phyloP scores from a whole-genome alignment of 23 red algal species.

The Gracilaria caudata region DNA sequence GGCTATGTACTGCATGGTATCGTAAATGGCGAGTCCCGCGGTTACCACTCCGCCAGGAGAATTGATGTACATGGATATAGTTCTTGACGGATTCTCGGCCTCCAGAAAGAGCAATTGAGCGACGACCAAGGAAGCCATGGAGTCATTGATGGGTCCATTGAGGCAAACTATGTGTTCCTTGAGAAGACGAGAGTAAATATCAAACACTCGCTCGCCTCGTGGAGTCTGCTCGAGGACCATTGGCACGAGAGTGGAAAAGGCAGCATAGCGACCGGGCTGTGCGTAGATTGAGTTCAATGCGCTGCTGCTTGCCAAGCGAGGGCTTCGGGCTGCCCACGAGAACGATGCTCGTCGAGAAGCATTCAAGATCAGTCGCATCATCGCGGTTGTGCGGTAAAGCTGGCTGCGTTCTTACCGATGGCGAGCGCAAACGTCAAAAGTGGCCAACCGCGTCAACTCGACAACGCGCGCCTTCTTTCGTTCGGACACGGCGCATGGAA shows the following conservation, averaged over 20 bases:
- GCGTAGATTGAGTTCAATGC: no score
- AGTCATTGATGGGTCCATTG: constrained; percentile 88
- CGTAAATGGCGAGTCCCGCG: constrained; percentile 93
- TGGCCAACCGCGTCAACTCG: no score
- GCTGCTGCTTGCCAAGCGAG: no score
- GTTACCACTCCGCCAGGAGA: constrained; percentile 92
- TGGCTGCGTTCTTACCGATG: no score
- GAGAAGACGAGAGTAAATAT: constrained; percentile 95
- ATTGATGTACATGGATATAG: constrained; percentile 97
- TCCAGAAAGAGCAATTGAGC: constrained; percentile 96
- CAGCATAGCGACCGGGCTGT: background rate
- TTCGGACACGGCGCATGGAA: no score
- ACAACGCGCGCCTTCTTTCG: no score
- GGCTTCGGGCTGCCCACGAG: no score
- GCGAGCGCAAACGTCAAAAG: no score
- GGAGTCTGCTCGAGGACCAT: constrained; percentile 81
- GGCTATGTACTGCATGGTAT: constrained; percentile 97
- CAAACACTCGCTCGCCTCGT: constrained; percentile 81
- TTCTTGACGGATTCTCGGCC: constrained; percentile 82
- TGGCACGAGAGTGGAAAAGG: constrained; percentile 67
- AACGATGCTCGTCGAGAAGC: no score
- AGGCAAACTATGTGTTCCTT: constrained; percentile 95
- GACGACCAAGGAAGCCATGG: constrained; percentile 79
- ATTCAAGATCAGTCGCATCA: no score
- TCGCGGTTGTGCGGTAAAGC: no score